Conservation (phyloP, 352 stramenopile genomes). For the Phytophthora melonis region DNA sequence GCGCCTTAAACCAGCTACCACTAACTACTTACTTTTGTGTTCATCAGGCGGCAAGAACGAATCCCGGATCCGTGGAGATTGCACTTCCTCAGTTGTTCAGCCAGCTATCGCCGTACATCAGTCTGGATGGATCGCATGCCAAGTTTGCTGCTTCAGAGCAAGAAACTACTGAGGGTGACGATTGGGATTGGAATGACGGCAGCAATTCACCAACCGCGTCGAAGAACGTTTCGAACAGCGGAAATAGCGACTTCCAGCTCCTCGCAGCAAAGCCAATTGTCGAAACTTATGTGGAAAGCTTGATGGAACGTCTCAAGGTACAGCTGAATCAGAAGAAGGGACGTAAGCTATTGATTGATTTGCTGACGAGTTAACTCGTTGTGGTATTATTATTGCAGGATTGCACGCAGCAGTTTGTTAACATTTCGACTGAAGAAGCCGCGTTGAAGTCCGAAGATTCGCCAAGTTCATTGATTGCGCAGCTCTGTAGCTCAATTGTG, state of each 20-base stretch:
- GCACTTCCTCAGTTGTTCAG: conserved; percentile 48
- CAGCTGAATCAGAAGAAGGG: not conserved
- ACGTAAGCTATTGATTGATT: not conserved
- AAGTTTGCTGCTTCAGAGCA: conserved; percentile 15
- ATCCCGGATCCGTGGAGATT: conserved; percentile 30
- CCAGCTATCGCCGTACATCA: conserved; percentile 43
- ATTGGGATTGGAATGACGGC: conserved; percentile 76
- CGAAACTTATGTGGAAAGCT: conserved; percentile 50
- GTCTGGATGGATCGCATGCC: conserved; percentile 8
- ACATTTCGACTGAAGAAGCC: conserved; percentile 40
- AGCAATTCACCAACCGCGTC: conserved; percentile 24
- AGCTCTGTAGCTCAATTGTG: conserved; percentile 58
- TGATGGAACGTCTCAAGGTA: conserved; percentile 67
- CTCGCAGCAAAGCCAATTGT: conserved; percentile 44
- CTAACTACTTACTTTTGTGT: conserved; percentile 3
- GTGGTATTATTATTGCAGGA: conserved; percentile 44
- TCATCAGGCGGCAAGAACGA: conserved; percentile 35
- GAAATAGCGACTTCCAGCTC: conserved; percentile 36
- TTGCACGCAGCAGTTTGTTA: conserved; percentile 67
- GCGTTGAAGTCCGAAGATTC: conserved; percentile 12
- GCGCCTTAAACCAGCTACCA: not conserved
- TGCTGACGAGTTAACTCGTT: conserved; percentile 10
- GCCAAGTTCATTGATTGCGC: conserved; percentile 49
- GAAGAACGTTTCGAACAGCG: conserved; percentile 3
- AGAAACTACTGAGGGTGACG: conserved; percentile 51